phyloP scores from a whole-genome alignment of 768 basidiomycete species.

The Fibroporia radiculosa region DNA sequence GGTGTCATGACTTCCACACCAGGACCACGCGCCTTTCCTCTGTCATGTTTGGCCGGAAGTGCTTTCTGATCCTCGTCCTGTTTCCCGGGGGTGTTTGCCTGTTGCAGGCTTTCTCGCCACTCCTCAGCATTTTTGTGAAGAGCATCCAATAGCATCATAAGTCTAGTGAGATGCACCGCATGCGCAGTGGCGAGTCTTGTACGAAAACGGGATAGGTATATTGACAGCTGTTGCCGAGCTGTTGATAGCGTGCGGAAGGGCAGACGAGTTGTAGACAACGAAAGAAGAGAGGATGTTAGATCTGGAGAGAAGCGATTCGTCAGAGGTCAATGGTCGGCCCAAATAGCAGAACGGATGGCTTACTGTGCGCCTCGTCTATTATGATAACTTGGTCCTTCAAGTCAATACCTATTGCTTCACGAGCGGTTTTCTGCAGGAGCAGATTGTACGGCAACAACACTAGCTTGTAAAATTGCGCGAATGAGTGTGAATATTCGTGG shows the following conservation, averaged over 20 bases:
- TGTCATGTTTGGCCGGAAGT: constrained; percentile 1
- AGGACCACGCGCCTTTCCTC: constrained; percentile 19
- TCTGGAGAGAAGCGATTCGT: constrained; percentile 35
- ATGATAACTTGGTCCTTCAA: constrained; percentile 80
- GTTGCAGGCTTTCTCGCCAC: constrained; percentile 36
- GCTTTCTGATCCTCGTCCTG: constrained; percentile 9
- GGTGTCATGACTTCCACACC: constrained; percentile 58
- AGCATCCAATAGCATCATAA: constrained; percentile 65
- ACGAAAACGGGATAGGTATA: constrained; percentile 73
- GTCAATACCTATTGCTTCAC: constrained; percentile 84
- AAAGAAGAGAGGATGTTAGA: constrained; percentile 82
- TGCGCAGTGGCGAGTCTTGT: constrained; percentile 69
- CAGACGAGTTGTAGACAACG: constrained; percentile 70
- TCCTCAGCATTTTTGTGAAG: constrained; percentile 50
- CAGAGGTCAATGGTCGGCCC: background rate
- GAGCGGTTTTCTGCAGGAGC: constrained; percentile 70
- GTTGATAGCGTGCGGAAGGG: constrained; percentile 45
- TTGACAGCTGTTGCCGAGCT: constrained; percentile 67
- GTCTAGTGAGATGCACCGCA: constrained; percentile 70
- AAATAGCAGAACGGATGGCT: constrained; percentile 20
- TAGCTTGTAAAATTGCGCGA: constrained; percentile 38
- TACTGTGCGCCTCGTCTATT: constrained; percentile 96
- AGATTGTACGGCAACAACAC: constrained; percentile 94
- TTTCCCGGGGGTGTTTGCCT: constrained; percentile 9
- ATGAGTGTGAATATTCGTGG: background rate